phyloP scores from a whole-genome alignment of 2,329 filamentous ascomycete genomes.

The Clonostachys rhizophaga region DNA sequence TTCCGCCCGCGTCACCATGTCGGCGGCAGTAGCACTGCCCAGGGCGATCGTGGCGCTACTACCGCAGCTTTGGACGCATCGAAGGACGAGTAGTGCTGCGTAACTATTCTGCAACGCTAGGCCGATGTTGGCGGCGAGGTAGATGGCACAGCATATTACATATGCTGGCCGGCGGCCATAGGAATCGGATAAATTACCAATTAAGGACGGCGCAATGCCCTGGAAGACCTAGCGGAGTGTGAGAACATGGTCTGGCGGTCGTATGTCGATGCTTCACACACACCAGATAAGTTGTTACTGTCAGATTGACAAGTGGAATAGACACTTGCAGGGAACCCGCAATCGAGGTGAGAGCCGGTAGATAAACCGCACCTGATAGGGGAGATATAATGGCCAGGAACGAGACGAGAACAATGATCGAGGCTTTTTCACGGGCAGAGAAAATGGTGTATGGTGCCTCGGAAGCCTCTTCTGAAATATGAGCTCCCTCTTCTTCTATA shows the following conservation, averaged over 20 bases:
- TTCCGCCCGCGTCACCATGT: constrained; percentile 64
- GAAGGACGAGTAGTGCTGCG: constrained; percentile 53
- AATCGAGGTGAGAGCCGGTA: too few relatives aligned
- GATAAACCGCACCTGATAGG: too few relatives aligned
- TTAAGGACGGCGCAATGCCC: constrained; percentile 53
- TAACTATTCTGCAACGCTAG: constrained; percentile 55
- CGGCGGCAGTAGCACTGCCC: constrained; percentile 65
- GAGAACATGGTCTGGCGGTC: constrained; percentile 29
- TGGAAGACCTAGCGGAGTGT: constrained; percentile 63
- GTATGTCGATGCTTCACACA: too few relatives aligned
- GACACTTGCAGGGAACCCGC: too few relatives aligned
- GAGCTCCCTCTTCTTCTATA: too few relatives aligned
- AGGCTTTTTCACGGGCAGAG: too few relatives aligned
- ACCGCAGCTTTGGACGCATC: constrained; percentile 59
- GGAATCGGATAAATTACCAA: constrained; percentile 57
- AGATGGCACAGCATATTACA: constrained; percentile 50
- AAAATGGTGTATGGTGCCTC: too few relatives aligned
- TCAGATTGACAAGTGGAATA: too few relatives aligned
- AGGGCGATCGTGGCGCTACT: constrained; percentile 67
- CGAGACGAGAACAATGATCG: too few relatives aligned
- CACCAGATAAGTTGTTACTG: too few relatives aligned
- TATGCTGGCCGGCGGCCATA: constrained; percentile 58
- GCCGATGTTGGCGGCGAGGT: constrained; percentile 53
- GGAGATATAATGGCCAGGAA: too few relatives aligned
- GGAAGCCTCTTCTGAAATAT: too few relatives aligned